Percentiles rank a stretch among this genome's conserved stretches.
Conservation (phyloP, 176 grass and related monocot species). For the Aegilops sharonensis region DNA sequence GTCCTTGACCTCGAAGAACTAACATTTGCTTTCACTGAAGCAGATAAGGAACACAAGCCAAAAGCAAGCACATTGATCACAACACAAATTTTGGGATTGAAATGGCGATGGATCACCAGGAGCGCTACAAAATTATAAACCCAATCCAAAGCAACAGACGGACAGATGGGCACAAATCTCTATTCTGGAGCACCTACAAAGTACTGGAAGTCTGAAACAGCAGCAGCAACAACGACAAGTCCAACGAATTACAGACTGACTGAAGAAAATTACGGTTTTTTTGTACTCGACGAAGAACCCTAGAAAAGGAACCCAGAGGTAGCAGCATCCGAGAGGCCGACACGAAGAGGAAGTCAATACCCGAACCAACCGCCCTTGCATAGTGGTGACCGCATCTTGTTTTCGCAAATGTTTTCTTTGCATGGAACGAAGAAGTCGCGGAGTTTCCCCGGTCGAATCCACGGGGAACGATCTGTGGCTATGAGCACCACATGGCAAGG, state of each 20-base stretch:
- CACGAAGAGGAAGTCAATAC: constrained; percentile 88
- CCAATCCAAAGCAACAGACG: background rate
- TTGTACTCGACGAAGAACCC: constrained; percentile 45
- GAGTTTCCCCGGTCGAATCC: constrained; percentile 9
- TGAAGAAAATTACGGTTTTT: constrained; percentile 22
- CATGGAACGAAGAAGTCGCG: background rate
- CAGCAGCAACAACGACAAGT: background rate
- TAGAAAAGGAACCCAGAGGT: constrained; percentile 17
- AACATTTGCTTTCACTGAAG: background rate
- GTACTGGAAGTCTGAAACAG: constrained; percentile 33
- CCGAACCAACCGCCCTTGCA: constrained; percentile 97
- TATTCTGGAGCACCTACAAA: constrained; percentile 25
- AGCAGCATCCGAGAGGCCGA: constrained; percentile 46
- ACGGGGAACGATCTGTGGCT: background rate
- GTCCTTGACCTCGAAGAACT: too few species aligned
- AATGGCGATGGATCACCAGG: constrained; percentile 10
- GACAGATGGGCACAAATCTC: constrained; percentile 24
- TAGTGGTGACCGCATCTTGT: constrained; percentile 56
- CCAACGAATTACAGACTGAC: constrained; percentile 35
- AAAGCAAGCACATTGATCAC: background rate
- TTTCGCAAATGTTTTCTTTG: background rate
- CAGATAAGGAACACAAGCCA: background rate
- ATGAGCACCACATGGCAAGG: constrained; percentile 95
- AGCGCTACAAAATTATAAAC: constrained; percentile 19
- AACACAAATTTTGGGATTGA: constrained; percentile 27